These are phyloP conservation scores for Tulasnella sp. DNA, from an alignment of 768 basidiomycete species.

Conservation along the genomic window DNA sequence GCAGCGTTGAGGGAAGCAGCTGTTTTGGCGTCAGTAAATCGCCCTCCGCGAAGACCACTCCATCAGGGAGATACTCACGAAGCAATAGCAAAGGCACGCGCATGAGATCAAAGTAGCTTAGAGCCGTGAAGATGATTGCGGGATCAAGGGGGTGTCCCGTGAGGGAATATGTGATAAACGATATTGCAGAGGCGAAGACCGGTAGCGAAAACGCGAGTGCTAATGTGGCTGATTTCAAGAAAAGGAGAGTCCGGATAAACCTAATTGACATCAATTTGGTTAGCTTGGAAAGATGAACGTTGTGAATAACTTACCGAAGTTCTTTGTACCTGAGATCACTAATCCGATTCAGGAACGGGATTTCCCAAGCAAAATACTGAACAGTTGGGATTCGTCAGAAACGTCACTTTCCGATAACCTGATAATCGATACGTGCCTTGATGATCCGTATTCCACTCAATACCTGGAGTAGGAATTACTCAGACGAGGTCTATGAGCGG, in stretches of 20 bases:
- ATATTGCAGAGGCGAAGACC: conserved; percentile 57
- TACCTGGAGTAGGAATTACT: no score
- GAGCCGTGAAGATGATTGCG: conserved; percentile 66
- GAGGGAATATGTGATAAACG: conserved; percentile 57
- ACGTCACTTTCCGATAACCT: no score
- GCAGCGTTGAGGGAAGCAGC: no score
- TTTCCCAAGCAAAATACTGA: conserved; percentile 26
- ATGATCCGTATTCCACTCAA: conserved; percentile 82
- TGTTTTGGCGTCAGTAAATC: no score
- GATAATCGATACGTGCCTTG: conserved; percentile 48
- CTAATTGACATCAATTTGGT: no score
- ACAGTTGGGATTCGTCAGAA: background rate
- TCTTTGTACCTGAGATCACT: conserved; percentile 57
- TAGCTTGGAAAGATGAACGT: conserved; percentile 21
- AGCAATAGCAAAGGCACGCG: conserved; percentile 70
- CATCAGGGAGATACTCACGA: no score
- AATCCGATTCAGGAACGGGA: conserved; percentile 63
- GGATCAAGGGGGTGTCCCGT: conserved; percentile 57
- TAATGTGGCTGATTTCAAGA: conserved; percentile 53
- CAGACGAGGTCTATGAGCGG: no score
- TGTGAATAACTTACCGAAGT: conserved; percentile 39
- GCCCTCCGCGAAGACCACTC: no score
- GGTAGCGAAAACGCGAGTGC: conserved; percentile 62
- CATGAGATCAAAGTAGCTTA: conserved; percentile 74
- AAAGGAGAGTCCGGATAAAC: conserved; percentile 53